Conservation (phyloP, 2,329 filamentous ascomycete genomes). For the Diaporthe vaccinii region DNA sequence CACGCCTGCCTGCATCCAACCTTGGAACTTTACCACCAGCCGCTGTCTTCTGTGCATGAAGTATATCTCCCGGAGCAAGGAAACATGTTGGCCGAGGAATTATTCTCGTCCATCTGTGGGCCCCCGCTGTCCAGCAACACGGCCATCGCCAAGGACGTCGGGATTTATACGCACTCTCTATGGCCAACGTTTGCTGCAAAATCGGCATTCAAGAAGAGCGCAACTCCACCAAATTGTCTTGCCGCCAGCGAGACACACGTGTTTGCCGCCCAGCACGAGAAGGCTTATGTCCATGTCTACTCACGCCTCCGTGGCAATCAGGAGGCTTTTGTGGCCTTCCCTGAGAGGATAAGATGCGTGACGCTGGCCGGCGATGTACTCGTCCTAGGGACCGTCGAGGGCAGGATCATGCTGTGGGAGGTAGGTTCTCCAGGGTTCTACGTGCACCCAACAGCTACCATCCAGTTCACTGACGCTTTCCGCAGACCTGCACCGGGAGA, state of each 20-base stretch:
- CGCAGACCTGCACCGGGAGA: slow-evolving; percentile 79
- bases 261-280: slow-evolving; percentile 92
- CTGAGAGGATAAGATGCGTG: slow-evolving; percentile 86
- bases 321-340: slow-evolving; percentile 89
- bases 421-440: slow-evolving; percentile 59
- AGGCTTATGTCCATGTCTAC: slow-evolving; percentile 94
- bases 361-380: slow-evolving; percentile 80
- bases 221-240: slow-evolving; percentile 81
- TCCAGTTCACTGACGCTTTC: not conserved
- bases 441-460: too few species aligned
- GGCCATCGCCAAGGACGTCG: slow-evolving; percentile 80
- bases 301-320: slow-evolving; percentile 86
- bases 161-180: slow-evolving; percentile 87
- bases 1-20: not conserved
- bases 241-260: slow-evolving; percentile 86
- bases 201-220: slow-evolving; percentile 91
- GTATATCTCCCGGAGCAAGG: not conserved
- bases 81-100: slow-evolving; percentile 71
- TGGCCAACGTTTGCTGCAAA: slow-evolving; percentile 83
- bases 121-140: slow-evolving; percentile 72
- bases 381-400: slow-evolving; percentile 85
- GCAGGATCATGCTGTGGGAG: slow-evolving; percentile 93
- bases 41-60: not conserved
- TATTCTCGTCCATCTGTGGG: slow-evolving; percentile 71
- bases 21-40: too few species aligned